phyloP scores from a whole-genome alignment of 768 basidiomycete genomes.

The Leccinum broughii region DNA sequence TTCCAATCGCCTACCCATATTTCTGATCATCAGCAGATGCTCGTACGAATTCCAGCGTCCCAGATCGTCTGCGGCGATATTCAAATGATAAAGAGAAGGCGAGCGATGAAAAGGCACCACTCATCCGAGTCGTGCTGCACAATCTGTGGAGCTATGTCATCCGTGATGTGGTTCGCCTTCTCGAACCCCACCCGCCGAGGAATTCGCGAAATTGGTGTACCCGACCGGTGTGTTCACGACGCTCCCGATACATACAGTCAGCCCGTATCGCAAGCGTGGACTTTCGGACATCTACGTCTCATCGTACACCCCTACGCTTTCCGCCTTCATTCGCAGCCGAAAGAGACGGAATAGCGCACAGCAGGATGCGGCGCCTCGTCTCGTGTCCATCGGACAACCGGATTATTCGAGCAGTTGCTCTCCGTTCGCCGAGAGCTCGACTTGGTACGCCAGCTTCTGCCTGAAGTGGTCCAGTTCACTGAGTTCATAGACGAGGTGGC shows the following conservation, averaged over 20 bases:
- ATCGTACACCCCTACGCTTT: slow-evolving; percentile 32
- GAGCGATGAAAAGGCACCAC: slow-evolving; percentile 3
- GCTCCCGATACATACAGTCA: slow-evolving; percentile 33
- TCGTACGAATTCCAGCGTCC: slow-evolving; percentile 3
- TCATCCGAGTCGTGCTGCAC: slow-evolving; percentile 11
- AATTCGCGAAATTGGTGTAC: slow-evolving; percentile 31
- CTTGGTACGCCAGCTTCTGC: no score
- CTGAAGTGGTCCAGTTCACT: no score
- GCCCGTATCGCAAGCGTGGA: slow-evolving; percentile 15
- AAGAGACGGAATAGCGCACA: neutral
- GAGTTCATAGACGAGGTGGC: no score
- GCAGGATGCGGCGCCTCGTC: slow-evolving; percentile 1
- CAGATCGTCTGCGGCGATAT: neutral
- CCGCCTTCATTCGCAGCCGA: slow-evolving; percentile 25
- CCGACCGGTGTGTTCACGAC: slow-evolving; percentile 25
- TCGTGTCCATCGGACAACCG: slow-evolving; percentile 23
- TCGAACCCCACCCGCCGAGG: slow-evolving; percentile 12
- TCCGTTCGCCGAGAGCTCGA: no score
- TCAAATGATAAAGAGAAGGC: neutral
- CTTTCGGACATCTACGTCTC: slow-evolving; percentile 30
- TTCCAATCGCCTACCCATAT: neutral
- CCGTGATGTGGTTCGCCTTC: slow-evolving; percentile 16
- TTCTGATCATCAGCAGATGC: slow-evolving; percentile 2
- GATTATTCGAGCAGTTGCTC: neutral
- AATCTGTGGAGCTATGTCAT: slow-evolving; percentile 19